Conservation (phyloP, 2,329 filamentous ascomycete genomes). For the Leptographium lundbergii region DNA sequence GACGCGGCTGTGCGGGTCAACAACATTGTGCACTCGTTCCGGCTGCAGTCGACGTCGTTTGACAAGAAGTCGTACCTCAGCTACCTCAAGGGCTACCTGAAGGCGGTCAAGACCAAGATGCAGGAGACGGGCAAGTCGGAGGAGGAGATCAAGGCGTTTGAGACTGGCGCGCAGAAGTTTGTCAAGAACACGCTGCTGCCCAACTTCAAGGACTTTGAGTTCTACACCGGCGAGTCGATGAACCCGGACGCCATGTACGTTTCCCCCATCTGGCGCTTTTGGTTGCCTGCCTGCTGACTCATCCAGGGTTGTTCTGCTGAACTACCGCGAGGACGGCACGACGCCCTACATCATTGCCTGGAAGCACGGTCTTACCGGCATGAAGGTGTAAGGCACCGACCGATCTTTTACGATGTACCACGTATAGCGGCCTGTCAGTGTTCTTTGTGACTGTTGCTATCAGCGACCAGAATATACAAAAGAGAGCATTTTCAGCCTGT, state of each 20-base stretch:
- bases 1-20: slow-evolving; percentile 65
- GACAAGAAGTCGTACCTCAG: slow-evolving; percentile 78
- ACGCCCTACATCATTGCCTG: slow-evolving; percentile 85
- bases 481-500: neutral
- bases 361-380: slow-evolving; percentile 84
- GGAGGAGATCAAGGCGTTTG: slow-evolving; percentile 63
- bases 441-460: neutral
- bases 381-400: slow-evolving; percentile 65
- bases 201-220: slow-evolving; percentile 95
- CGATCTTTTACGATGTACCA: too few relatives aligned
- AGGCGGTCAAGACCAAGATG: slow-evolving; percentile 64
- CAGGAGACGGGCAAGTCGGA: slow-evolving; percentile 43
- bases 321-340: slow-evolving; percentile 93
- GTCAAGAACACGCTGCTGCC: slow-evolving; percentile 70
- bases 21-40: slow-evolving; percentile 89
- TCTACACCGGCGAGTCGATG: slow-evolving; percentile 87
- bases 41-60: slow-evolving; percentile 63
- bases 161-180: slow-evolving; percentile 59
- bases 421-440: neutral
- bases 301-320: slow-evolving; percentile 70
- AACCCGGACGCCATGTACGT: slow-evolving; percentile 86
- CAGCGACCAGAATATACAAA: neutral
- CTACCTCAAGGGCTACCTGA: slow-evolving; percentile 91
- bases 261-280: neutral
- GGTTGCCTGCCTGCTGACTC: neutral